Base-by-base conservation (phyloP, 495 filamentous ascomycete genomes). In the Xylaria sp. region DNA sequence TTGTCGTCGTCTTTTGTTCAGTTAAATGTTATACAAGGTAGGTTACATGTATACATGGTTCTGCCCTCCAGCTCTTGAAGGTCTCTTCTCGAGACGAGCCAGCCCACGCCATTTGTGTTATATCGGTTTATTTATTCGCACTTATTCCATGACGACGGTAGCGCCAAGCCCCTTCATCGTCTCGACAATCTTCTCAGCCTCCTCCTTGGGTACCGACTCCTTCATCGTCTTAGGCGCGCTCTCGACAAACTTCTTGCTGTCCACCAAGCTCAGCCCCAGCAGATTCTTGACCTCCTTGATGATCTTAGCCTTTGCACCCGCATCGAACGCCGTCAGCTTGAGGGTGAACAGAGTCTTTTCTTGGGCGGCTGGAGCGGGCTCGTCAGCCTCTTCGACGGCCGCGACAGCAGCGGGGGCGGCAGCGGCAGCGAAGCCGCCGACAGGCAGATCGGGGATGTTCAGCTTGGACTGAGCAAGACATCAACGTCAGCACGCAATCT, bases 231-330 rank as follows among this genome's bases (percentile, higher is more conserved):
- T 99, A 73, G 96, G 96, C 79, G 91, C 93, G 75, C 92, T 92
- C 88, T 99, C 96, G 74, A 98, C 96, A 82, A 99, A 99, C 88
- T 99, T 99, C 91, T 99, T 99, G 84, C 94, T 97, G 83, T 99
- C 96, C 75, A 99, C 96, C 83, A 99, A 87, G 79, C 93, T 97
- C 81, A 99, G 82, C 5, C 97, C 96, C 64, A 99, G 86, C 88
- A 99, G 88, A 75, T 87, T 88, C 90, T 99, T 99, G 83, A 99
- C 90, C 87, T 99, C 96, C 89, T 99, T 99, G 85, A 99, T 99
- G 69, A 99, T 85, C 90, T 99, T 99, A 67, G 97, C 93, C 86
- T 99, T 99, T 68, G 96, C 85, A 17, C 79, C 86, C 37, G 95
- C 88, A 48, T 98, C 96, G 83, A 98, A 94, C 17, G 91, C 90